phyloP scores from a whole-genome alignment of 2,329 filamentous ascomycete species.

The Rutstroemia sp. region DNA sequence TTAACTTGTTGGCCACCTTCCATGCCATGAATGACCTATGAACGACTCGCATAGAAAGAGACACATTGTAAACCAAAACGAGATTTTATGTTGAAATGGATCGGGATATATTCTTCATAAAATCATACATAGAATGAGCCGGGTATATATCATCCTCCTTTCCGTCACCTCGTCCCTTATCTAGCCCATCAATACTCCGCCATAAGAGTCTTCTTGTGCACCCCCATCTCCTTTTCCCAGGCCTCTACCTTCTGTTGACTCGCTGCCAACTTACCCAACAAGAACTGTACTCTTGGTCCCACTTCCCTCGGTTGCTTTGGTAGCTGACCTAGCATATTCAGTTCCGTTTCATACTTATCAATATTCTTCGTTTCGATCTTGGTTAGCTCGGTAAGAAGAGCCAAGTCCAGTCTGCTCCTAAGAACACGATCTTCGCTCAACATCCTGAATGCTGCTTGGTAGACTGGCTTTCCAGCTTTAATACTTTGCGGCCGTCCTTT shows the following conservation, averaged over 20 bases:
- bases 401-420: slow-evolving; percentile 64
- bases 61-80: neutral
- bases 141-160: slow-evolving; percentile 13
- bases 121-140: slow-evolving; percentile 9
- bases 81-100: neutral
- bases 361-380: slow-evolving; percentile 68
- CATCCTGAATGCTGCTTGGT: slow-evolving; percentile 71
- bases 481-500: slow-evolving; percentile 74
- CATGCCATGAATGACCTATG: no score
- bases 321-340: slow-evolving; percentile 61
- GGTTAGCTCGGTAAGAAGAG: slow-evolving; percentile 59
- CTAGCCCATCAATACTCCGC: slow-evolving; percentile 33
- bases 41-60: no score
- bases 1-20: no score
- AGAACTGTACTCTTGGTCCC: slow-evolving; percentile 57
- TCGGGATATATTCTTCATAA: neutral
- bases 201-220: slow-evolving; percentile 63
- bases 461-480: slow-evolving; percentile 77
- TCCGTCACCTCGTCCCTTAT: neutral
- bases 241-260: slow-evolving; percentile 67
- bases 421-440: slow-evolving; percentile 67
- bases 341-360: slow-evolving; percentile 71
- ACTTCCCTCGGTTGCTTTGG: slow-evolving; percentile 65
- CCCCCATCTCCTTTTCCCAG: slow-evolving; percentile 65
- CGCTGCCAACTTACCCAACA: slow-evolving; percentile 64